phyloP scores from a whole-genome alignment of 176 grass and related monocot species.

The Rhipidocladum racemiflorum region DNA sequence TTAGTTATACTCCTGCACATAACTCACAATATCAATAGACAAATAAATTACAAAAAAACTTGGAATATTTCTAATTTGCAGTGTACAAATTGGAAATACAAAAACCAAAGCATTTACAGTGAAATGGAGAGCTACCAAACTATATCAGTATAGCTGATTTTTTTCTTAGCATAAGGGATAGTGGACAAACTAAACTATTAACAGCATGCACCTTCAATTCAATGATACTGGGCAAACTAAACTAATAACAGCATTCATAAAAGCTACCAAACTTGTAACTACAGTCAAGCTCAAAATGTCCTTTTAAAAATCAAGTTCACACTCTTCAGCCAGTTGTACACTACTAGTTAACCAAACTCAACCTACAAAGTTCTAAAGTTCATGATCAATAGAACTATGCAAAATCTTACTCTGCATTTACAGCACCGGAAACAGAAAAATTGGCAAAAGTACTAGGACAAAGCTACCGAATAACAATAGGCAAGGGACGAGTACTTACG shows the following conservation, averaged over 20 bases:
- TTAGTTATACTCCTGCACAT: too few relatives aligned
- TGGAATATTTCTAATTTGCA: background rate
- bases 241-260: background rate
- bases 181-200: background rate
- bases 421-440: background rate
- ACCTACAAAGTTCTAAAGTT: background rate
- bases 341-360: background rate
- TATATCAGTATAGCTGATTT: background rate
- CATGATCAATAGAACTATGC: background rate
- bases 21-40: too few relatives aligned
- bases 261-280: background rate
- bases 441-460: background rate
- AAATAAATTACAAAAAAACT: too few relatives aligned
- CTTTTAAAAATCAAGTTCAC: background rate
- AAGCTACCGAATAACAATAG: background rate
- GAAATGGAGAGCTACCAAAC: background rate
- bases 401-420: background rate
- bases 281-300: background rate
- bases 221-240: background rate
- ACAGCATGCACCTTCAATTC: background rate
- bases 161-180: background rate
- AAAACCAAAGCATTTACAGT: background rate
- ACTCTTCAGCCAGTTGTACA: background rate
- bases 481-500: background rate
- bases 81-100: background rate